Evolutionary conservation across 805 yeast genomes (phyloP).

Genomic region (Candida nanaspora): DNA sequence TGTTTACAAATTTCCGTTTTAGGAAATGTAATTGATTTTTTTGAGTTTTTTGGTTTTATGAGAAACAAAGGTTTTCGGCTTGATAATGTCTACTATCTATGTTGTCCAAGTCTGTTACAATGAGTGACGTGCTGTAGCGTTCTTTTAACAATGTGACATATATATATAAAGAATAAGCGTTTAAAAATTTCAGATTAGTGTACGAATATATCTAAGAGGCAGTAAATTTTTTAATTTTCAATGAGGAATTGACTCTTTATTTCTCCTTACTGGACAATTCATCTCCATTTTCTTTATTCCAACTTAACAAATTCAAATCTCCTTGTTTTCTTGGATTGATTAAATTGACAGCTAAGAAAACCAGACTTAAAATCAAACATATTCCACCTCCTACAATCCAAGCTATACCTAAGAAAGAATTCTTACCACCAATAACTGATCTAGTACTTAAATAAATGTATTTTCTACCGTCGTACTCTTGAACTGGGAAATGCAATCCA

Average conservation of each 20-base stretch:
- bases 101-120: too few species aligned
- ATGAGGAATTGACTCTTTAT: too few species aligned
- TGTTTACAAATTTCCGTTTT: background rate
- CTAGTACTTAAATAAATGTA: conserved; percentile 61
- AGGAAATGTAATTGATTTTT: background rate
- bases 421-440: conserved; percentile 71
- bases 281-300: conserved; percentile 56
- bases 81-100: too few species aligned
- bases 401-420: conserved; percentile 60
- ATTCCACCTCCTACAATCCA: conserved; percentile 75
- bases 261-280: too few species aligned
- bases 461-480: conserved; percentile 60
- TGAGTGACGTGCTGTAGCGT: too few species aligned
- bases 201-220: too few species aligned
- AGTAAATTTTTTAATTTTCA: too few species aligned
- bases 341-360: conserved; percentile 47
- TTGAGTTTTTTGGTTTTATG: background rate
- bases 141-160: too few species aligned
- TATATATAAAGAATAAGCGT: too few species aligned
- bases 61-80: too few species aligned
- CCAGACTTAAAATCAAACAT: conserved; percentile 50
- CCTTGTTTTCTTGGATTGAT: conserved; percentile 65
- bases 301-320: conserved; percentile 61
- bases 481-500: conserved; percentile 77
- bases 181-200: too few species aligned